A percentile compares a stretch with the other conserved stretches of the same genome.
Conservation (phyloP, 768 basidiomycete genomes). For the Collybia sordida region DNA sequence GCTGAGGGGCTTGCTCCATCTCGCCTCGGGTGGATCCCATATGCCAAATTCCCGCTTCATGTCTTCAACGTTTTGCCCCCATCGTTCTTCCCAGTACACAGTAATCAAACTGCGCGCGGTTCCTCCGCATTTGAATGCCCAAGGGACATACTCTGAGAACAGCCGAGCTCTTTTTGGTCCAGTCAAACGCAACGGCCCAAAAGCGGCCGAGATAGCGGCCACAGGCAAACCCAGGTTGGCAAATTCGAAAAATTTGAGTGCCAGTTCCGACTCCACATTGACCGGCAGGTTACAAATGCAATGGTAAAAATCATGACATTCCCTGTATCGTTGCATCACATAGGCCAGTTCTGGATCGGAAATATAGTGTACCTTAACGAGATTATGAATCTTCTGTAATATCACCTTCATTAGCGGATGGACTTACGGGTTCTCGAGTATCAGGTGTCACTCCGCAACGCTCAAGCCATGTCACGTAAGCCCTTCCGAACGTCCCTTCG, state of each 20-base stretch:
- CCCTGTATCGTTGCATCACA: conserved; percentile 96
- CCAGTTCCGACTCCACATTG: conserved; percentile 87
- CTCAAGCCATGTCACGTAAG: conserved; percentile 90
- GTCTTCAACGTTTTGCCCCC: conserved; percentile 81
- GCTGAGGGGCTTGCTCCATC: conserved; percentile 64
- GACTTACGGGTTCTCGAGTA: conserved; percentile 80
- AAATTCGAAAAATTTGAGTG: conserved; percentile 93
- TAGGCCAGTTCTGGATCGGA: conserved; percentile 95
- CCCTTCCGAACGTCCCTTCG: conserved; percentile 80
- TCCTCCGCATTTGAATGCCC: conserved; percentile 87
- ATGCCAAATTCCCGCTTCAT: conserved; percentile 86
- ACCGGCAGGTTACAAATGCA: conserved; percentile 88
- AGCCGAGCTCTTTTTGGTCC: conserved; percentile 53
- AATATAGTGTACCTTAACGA: conserved; percentile 83
- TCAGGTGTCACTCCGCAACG: conserved; percentile 90
- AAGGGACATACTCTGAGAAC: conserved; percentile 84
- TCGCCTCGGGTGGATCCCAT: conserved; percentile 76
- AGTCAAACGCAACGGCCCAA: conserved; percentile 76
- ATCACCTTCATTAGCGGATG: background rate
- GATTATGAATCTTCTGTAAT: conserved; percentile 5
- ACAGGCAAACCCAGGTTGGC: conserved; percentile 90
- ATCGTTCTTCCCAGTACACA: conserved; percentile 95
- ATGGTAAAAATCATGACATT: conserved; percentile 98
- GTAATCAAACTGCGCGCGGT: conserved; percentile 76
- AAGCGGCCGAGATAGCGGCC: conserved; percentile 74